Base-by-base conservation (phyloP, 768 basidiomycete genomes). In the Trametes elegans region DNA sequence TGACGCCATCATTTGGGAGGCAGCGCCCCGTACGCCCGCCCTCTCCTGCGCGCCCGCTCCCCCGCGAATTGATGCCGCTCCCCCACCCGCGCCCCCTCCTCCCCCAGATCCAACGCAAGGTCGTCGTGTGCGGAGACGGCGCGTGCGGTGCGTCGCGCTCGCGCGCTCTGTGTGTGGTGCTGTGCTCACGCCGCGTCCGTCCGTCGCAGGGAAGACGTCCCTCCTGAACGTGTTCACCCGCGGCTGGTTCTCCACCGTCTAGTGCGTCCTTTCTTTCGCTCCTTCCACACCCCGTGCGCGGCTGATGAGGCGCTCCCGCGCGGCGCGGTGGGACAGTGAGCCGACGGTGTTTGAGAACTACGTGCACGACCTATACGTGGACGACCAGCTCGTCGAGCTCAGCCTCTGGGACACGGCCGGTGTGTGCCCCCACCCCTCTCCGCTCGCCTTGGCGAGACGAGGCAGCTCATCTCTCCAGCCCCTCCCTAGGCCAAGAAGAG, bases 331-430 rank as follows among this genome's bases (percentile, higher is more conserved):
- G 16, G 44, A 34, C 65, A 93, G 91, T 63, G 90, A 94, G 74
- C 92, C 89, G 6, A 94, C 92, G 23, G 95, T 98, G 4, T 98
- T 98, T 62, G 96, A 98, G 71, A 98, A 98, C 74, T 94, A 96
- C 65, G 93, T 96, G 10, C 90, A 95, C 68, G 90, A 94, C 61
- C 76, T 95, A 50, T 79, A 79, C 61, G 83, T 96, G 24, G 94
- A 98, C 61, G 93, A 92, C 29, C 87, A 92, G 63, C 70, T 81
- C 27, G 87, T 98, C 13, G 95, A 98, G 66, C 77, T 99, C 39
- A 92, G 93, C 68, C 68, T 98, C 59, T 98, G 96, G 96, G 96
- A 98, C 69, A 98, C 96, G 40, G 96, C 96, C 40, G 95, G 96
- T 93, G 67, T 56, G 81, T 71, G 45, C 46, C 31, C 39, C 29